Base-by-base conservation (phyloP, 495 filamentous ascomycete genomes). In the Neurospora sp. region DNA sequence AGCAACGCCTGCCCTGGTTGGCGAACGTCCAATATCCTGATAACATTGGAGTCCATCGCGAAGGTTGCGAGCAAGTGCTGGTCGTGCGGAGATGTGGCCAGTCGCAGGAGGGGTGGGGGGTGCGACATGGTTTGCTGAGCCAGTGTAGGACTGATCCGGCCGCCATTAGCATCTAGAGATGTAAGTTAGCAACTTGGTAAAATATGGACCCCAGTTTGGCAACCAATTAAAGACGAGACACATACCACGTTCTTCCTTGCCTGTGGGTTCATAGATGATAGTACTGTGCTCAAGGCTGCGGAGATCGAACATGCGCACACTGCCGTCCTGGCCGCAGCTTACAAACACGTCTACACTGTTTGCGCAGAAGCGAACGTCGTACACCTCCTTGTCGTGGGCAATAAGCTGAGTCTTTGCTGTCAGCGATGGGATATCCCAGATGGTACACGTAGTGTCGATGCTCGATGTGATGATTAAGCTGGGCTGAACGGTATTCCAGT, bases 401-500 rank as follows among this genome's bases (percentile, higher is more conserved):
- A 99, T 99, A 16, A 99, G 83, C 81, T 99, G 96, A 3, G 96
- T 99, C 82, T 99, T 99, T 16, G 96, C 96, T 1, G 96, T 99
- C 74, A 99, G 83, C 4, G 96, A 97, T 3, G 96, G 96, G 39
- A 99, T 99, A 78, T 99, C 96, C 96, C 96, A 99, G 72, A 99
- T 98, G n/a, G 96, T 99, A 83, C 96, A 99, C 1, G 96, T 99
- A 0, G 96, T 99, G 79, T 99, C 96, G 74, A 99, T 99, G 80
- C 95, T 98, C 3, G 93, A 97, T 0, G 96, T 99, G 74, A 99
- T 99, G 77, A 99, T 99, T 45, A 98, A 83, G 79, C 94, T 97
- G 4, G 96, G 96, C 6, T 93, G 96, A 59, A 98, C 90, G 6
- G 92, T 96, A 74, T 99, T 99, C 96, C 96, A 99, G 82, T 99